phyloP scores from a whole-genome alignment of 1,284 basidiomycete species.

The Sutorius eximius region DNA sequence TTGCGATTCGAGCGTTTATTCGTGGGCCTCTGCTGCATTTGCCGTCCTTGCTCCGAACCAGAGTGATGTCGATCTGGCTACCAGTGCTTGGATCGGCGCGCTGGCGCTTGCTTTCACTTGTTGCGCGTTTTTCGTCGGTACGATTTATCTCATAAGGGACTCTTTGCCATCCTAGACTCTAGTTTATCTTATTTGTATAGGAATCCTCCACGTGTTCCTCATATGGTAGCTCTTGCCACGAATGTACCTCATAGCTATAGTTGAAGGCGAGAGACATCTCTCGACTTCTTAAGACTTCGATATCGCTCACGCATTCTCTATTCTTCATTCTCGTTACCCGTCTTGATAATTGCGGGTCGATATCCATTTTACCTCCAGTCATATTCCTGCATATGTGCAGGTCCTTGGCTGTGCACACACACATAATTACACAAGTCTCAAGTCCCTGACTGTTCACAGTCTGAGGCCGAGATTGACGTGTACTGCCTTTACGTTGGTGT shows the following conservation, averaged over 20 bases:
- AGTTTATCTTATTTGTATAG: neutral
- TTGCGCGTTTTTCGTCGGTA: slow-evolving; percentile 18
- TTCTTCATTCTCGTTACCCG: no score
- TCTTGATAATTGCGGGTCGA: neutral
- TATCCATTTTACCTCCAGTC: neutral
- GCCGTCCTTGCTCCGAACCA: slow-evolving; percentile 3
- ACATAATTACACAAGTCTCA: neutral
- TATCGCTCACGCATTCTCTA: no score
- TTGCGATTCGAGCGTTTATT: slow-evolving; percentile 20
- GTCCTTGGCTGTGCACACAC: neutral
- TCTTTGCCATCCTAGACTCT: slow-evolving; percentile 14
- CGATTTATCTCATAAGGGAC: slow-evolving; percentile 24
- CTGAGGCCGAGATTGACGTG: slow-evolving; percentile 55
- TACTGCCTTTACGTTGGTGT: slow-evolving; percentile 66
- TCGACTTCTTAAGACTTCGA: no score
- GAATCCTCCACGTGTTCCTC: neutral
- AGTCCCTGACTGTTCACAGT: slow-evolving; percentile 5
- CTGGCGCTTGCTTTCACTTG: slow-evolving; percentile 12
- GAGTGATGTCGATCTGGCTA: slow-evolving; percentile 7
- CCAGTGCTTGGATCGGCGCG: slow-evolving; percentile 21
- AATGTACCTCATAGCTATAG: neutral
- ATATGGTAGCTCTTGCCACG: neutral
- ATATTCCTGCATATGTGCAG: neutral
- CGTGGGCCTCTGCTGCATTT: slow-evolving; percentile 11
- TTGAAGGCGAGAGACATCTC: no score